phyloP scores from a whole-genome alignment of 441 rosid genomes.

The Lepidium campestre region DNA sequence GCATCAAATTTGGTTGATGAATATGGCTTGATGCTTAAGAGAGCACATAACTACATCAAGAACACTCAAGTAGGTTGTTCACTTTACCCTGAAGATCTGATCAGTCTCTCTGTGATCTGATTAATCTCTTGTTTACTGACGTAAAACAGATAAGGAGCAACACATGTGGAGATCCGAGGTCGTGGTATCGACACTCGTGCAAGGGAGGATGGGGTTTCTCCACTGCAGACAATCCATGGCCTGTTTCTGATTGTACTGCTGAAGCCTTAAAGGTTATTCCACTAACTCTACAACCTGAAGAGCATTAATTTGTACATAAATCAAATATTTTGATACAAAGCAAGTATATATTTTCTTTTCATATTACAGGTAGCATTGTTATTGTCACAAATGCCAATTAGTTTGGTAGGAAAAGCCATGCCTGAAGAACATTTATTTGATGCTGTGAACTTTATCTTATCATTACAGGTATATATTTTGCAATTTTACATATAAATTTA shows the following conservation, averaged over 20 bases:
- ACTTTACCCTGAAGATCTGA: neutral
- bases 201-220: conserved; percentile 82
- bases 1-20: conserved; percentile 43
- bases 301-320: too few species aligned
- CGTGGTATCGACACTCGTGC: conserved; percentile 50
- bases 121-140: neutral
- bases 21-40: conserved; percentile 38
- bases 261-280: conserved; percentile 50
- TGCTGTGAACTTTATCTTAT: conserved; percentile 47
- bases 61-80: conserved; percentile 36
- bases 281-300: neutral
- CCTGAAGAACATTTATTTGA: conserved; percentile 31
- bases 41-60: conserved; percentile 50
- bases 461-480: conserved; percentile 42
- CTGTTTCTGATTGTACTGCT: conserved; percentile 52
- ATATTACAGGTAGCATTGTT: conserved; percentile 38
- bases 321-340: too few species aligned
- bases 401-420: conserved; percentile 43
- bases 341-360: too few species aligned
- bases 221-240: conserved; percentile 58
- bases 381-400: conserved; percentile 34
- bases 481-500: neutral
- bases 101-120: neutral
- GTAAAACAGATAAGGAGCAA: conserved; percentile 30
- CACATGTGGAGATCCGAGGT: conserved; percentile 18